A percentile compares a stretch with the other conserved stretches of the same genome.
phyloP scores from a whole-genome alignment of 163 green algal genomes.

The Coccomyxa subellipsoidea region DNA sequence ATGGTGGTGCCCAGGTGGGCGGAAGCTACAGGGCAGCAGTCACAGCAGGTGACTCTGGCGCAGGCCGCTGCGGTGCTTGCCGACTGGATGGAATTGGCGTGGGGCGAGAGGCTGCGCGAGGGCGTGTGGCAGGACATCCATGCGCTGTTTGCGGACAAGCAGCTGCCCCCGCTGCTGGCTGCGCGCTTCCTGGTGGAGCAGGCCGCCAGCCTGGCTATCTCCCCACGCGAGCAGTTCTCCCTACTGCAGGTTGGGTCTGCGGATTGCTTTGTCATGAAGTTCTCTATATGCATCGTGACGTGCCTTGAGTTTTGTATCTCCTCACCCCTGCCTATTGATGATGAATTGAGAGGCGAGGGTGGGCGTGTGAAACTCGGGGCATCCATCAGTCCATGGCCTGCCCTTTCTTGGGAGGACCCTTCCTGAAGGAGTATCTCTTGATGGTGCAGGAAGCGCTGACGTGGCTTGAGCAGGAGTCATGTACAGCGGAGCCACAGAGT shows the following conservation, averaged over 20 bases:
- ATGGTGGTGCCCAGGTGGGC: not conserved
- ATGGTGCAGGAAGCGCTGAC: not conserved
- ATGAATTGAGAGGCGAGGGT: no score
- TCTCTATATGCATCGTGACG: no score
- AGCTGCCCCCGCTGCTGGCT: not conserved
- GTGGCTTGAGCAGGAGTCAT: not conserved
- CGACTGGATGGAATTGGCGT: not conserved
- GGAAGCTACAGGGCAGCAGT: not conserved
- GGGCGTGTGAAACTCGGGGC: no score
- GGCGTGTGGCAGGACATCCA: not conserved
- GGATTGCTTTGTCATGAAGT: no score
- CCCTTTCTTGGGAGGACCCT: not conserved
- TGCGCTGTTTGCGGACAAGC: not conserved
- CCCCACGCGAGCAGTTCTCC: not conserved
- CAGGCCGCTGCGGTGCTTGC: not conserved
- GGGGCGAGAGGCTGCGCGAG: not conserved
- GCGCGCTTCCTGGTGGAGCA: not conserved
- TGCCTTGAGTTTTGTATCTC: no score
- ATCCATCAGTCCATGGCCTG: no score
- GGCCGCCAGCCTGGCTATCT: not conserved
- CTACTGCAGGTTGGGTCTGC: not conserved
- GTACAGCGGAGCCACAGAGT: not conserved
- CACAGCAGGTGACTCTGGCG: not conserved
- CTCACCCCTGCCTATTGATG: no score
- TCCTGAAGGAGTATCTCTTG: not conserved